phyloP scores from a whole-genome alignment of 2,329 filamentous ascomycete species.

The Parastagonospora avenae region DNA sequence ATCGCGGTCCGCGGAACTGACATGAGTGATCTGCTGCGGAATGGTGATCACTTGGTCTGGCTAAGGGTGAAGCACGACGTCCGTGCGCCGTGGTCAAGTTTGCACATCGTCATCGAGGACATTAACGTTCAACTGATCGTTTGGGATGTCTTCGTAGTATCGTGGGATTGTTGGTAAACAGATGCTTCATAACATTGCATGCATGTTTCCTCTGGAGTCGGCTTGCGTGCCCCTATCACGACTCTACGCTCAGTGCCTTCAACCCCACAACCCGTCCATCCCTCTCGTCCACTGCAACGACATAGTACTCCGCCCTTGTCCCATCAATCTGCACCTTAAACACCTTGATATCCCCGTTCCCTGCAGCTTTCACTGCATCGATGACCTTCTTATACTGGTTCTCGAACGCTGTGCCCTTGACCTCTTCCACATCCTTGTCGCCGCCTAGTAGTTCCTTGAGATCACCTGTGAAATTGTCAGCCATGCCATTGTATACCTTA shows the following conservation, averaged over 20 bases:
- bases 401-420: constrained; percentile 73
- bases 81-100: too few species aligned
- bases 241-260: constrained; percentile 78
- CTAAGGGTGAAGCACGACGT: too few species aligned
- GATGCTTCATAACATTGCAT: too few species aligned
- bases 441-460: constrained; percentile 71
- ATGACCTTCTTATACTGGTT: constrained; percentile 73
- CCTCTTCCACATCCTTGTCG: constrained; percentile 65
- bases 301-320: constrained; percentile 77
- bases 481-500: neutral
- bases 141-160: too few species aligned
- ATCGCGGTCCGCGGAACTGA: too few species aligned
- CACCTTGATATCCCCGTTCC: constrained; percentile 72
- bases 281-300: constrained; percentile 67
- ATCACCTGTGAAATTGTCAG: constrained; percentile 58
- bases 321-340: constrained; percentile 70
- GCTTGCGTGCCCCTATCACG: constrained; percentile 25
- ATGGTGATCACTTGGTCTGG: too few species aligned
- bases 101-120: too few species aligned
- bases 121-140: too few species aligned
- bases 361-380: constrained; percentile 70
- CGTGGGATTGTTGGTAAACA: too few species aligned
- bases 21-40: too few species aligned
- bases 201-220: neutral
- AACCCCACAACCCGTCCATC: constrained; percentile 72